phyloP scores from a whole-genome alignment of 805 yeast species.

The Wickerhamiella australiensis region DNA sequence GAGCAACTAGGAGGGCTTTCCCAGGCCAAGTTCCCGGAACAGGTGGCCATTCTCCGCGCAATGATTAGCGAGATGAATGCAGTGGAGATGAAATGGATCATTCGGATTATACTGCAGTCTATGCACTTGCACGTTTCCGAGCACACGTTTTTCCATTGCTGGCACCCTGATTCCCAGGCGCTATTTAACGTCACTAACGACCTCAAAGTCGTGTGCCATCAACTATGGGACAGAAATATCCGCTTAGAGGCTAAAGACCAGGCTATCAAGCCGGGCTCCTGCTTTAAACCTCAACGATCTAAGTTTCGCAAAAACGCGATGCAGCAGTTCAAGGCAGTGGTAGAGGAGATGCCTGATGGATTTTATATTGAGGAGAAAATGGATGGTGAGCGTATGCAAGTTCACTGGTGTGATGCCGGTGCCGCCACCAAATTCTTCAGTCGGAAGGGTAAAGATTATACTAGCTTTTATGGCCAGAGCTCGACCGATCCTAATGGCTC shows the following conservation, averaged over 20 bases:
- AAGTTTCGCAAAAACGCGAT: constrained; percentile 42
- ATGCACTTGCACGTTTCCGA: constrained; percentile 45
- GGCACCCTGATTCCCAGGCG: constrained; percentile 71
- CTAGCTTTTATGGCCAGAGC: constrained; percentile 52
- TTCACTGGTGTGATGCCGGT: constrained; percentile 50
- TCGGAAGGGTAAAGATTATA: constrained; percentile 61
- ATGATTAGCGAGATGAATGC: constrained; percentile 44
- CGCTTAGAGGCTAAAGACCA: constrained; percentile 35
- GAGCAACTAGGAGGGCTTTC: constrained; percentile 36
- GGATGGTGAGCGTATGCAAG: constrained; percentile 81
- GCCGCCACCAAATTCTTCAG: constrained; percentile 41
- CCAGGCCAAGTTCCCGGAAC: constrained; percentile 29
- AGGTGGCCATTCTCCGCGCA: constrained; percentile 36
- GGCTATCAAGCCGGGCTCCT: constrained; percentile 36
- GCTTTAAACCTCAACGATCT: constrained; percentile 71
- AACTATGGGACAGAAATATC: constrained; percentile 38
- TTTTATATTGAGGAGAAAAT: constrained; percentile 80
- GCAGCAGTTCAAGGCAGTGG: constrained; percentile 38
- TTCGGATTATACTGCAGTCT: constrained; percentile 48
- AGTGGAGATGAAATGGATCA: constrained; percentile 54
- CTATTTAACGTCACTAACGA: constrained; percentile 55
- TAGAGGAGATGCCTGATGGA: constrained; percentile 22
- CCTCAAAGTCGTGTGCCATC: constrained; percentile 47
- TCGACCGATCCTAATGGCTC: constrained; percentile 35
- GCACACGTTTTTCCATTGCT: constrained; percentile 40